These are phyloP conservation scores for Lachancea meyersii DNA, from an alignment of 805 yeast genomes.

Conservation along the genomic window DNA sequence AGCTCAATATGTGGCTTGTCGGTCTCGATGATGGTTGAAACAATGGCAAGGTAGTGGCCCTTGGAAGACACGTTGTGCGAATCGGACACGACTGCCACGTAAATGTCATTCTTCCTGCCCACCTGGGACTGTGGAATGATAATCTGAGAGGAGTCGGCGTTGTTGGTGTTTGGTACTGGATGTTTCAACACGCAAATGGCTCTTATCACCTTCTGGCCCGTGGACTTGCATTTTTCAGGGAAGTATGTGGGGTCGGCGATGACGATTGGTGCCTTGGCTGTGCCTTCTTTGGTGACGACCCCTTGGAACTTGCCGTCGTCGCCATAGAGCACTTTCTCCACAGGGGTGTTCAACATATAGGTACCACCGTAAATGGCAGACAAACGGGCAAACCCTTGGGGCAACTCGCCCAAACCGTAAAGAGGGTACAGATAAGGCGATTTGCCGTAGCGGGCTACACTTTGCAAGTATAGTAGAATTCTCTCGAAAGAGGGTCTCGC, in stretches of 20 bases:
- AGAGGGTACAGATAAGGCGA: constrained; percentile 94
- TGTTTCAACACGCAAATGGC: constrained; percentile 80
- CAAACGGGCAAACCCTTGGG: constrained; percentile 97
- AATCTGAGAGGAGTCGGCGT: constrained; percentile 85
- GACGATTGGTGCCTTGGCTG: constrained; percentile 85
- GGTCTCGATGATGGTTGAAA: constrained; percentile 91
- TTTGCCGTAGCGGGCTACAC: constrained; percentile 92
- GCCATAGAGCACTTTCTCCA: constrained; percentile 77
- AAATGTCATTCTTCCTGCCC: constrained; percentile 87
- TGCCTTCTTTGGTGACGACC: constrained; percentile 85
- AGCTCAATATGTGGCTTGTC: constrained; percentile 86
- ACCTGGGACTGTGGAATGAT: constrained; percentile 96
- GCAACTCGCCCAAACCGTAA: constrained; percentile 94
- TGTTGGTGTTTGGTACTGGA: constrained; percentile 75
- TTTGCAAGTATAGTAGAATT: constrained; percentile 75
- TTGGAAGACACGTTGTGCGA: constrained; percentile 86
- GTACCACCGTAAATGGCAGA: constrained; percentile 98
- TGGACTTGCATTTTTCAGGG: constrained; percentile 48
- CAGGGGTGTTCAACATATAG: constrained; percentile 94
- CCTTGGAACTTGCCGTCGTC: constrained; percentile 70
- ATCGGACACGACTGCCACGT: constrained; percentile 82
- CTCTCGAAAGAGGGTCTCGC: constrained; percentile 90
- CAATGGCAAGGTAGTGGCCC: constrained; percentile 87
- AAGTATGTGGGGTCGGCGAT: constrained; percentile 98
- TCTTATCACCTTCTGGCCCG: constrained; percentile 35